Base-by-base conservation (phyloP, 352 stramenopile species). In the Blastocystis sp. region DNA sequence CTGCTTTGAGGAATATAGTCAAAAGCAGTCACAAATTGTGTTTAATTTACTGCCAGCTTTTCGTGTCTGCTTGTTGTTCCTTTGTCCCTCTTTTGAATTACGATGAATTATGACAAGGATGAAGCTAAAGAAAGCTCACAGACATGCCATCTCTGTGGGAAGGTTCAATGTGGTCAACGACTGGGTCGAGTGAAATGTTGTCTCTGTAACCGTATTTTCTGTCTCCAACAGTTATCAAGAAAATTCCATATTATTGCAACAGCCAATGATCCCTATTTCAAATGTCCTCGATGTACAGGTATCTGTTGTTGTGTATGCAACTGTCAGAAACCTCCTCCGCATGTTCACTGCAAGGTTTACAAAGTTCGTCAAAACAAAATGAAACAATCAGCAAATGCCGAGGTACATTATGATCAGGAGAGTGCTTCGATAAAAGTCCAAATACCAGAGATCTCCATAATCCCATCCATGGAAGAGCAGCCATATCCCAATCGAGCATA, bases 341-440 rank as follows among this genome's bases (percentile, higher is more conserved):
- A 88, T 70, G 77, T 88, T 0, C 77, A 88, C n/a, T 88, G 77
- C 40, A 88, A 88, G 76, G 77, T 88, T 13, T 88, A 88, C 24
- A 88, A 88, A 78, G 77, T 88, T 5, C 44, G 77, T 15, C 58
- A 88, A 37, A 88, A 88, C 62, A 88, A 88, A 44, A 27, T 73
- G 33, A 79, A 62, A 27, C 42, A 81, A 40, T 6, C 40, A n/a
- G 42, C 19, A 6, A 17, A 66, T 17, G 19, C 42, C 11, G 70
- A 81, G 1, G 4, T 48, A 15, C 48, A 44, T 15, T 40, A 27
- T 13, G 48, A 59, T 19, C 7, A 27, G 9, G 44, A 81, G 7
- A 59, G 19, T 40, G 15, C 48, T 13, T 24, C 70, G 3, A 81
- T 59, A 6, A 53, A 51, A 37, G 6, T 30, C 3, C 24, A 5